Evolutionary conservation across 768 basidiomycete genomes (phyloP).

Genomic region (Exidia glandulosa): DNA sequence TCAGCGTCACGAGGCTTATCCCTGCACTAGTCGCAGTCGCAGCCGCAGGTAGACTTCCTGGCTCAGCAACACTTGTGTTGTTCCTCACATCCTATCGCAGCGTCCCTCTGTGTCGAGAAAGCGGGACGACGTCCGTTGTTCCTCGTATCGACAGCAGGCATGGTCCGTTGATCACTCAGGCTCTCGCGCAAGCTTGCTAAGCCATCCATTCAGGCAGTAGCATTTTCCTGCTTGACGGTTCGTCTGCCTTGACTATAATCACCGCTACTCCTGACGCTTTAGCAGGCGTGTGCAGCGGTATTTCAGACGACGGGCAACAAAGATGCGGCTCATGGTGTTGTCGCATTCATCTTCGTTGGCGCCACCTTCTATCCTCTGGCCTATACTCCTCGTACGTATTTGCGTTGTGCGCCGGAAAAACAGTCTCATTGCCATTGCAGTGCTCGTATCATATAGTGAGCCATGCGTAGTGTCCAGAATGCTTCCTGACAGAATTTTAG

Average conservation of each 20-base stretch:
- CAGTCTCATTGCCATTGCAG: neutral
- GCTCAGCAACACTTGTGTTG: conserved; percentile 12
- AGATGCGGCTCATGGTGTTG: conserved; percentile 18
- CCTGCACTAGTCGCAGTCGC: conserved; percentile 3
- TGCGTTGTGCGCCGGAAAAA: neutral
- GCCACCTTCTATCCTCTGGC: conserved; percentile 1
- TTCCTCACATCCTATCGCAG: conserved; percentile 14
- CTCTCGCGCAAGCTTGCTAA: too few species aligned
- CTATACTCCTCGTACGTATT: neutral
- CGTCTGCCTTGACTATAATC: too few species aligned
- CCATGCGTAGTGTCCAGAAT: too few species aligned
- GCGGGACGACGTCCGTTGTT: conserved; percentile 15
- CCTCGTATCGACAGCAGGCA: conserved; percentile 16
- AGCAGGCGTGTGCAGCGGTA: conserved; percentile 10
- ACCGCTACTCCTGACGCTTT: too few species aligned
- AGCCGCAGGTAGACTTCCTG: neutral
- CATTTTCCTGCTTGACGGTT: conserved; percentile 15
- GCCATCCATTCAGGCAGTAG: conserved; percentile 3
- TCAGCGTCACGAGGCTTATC: conserved; percentile 2
- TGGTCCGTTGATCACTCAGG: conserved; percentile 6
- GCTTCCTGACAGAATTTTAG: too few species aligned
- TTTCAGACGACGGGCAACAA: conserved; percentile 8
- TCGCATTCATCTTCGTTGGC: conserved; percentile 17
- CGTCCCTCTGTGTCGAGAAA: conserved; percentile 22
- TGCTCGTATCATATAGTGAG: conserved; percentile 8